phyloP scores from a whole-genome alignment of 345 rosid species.

The Salix brachista region DNA sequence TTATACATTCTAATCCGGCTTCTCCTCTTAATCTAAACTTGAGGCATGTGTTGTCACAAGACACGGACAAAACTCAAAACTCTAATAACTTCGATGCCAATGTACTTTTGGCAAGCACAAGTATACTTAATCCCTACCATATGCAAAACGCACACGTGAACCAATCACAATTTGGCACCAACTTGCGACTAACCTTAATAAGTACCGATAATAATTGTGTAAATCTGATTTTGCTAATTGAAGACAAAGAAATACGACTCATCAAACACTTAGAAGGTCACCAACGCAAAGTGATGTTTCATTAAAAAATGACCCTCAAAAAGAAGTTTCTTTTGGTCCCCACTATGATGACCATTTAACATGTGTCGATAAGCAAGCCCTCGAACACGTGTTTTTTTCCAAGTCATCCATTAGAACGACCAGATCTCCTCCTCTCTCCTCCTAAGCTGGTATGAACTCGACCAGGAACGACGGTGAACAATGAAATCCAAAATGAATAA shows the following conservation, averaged over 20 bases:
- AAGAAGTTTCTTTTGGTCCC: not conserved
- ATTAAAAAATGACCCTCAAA: not conserved
- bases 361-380: not conserved
- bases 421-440: conserved; percentile 1
- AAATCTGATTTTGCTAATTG: not conserved
- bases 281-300: not conserved
- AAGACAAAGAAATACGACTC: not conserved
- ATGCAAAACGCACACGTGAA: not conserved
- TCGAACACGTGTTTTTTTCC: conserved; percentile 20
- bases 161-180: not conserved
- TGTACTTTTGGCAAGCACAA: not conserved
- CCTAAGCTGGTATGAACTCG: conserved; percentile 19
- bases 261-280: not conserved
- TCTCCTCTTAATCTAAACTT: not conserved
- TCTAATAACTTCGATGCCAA: no score
- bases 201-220: not conserved
- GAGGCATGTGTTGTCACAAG: not conserved
- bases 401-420: conserved; percentile 20
- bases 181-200: rapidly evolving
- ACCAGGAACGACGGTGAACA: conserved; percentile 1
- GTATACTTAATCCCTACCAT: not conserved
- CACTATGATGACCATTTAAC: not conserved
- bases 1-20: no score
- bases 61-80: not conserved
- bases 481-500: not conserved